Evolutionary conservation across 208 protist species (phyloP).

Genomic region (Dictyostelium gargantuum): DNA sequence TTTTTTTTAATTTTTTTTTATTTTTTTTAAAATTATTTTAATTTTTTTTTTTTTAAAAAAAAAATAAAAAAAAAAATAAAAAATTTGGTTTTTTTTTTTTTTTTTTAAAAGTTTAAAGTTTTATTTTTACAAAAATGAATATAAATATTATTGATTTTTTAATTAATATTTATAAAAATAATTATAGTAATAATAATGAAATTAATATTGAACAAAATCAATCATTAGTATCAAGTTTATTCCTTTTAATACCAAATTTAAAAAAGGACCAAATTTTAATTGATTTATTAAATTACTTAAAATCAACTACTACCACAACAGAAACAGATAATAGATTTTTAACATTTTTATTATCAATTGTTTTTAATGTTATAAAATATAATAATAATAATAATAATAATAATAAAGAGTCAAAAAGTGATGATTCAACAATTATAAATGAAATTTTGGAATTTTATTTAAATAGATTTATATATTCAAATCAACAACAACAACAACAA

Average conservation of each 20-base stretch:
- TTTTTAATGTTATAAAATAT: not conserved
- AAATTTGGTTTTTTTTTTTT: no score
- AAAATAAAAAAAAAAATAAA: no score
- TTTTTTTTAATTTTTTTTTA: no score
- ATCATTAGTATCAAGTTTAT: not conserved
- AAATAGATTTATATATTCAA: not conserved
- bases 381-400: not conserved
- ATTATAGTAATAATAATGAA: not conserved
- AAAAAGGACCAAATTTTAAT: not conserved
- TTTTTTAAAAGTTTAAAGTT: no score
- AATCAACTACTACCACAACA: not conserved
- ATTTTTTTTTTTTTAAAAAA: no score
- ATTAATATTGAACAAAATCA: conserved; percentile 3
- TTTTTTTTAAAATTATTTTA: no score
- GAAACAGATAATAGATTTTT: not conserved
- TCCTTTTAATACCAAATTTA: not conserved
- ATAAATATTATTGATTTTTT: not conserved
- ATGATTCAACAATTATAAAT: not conserved
- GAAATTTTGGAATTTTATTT: not conserved
- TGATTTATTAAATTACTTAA: not conserved
- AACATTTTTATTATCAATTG: conserved; percentile 16
- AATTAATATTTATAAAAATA: not conserved
- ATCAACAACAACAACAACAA: not conserved
- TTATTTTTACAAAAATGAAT: not conserved
- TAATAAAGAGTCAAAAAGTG: not conserved